These are phyloP conservation scores for Suillus bovinus DNA, from an alignment of 768 basidiomycete genomes.

Conservation along the genomic window DNA sequence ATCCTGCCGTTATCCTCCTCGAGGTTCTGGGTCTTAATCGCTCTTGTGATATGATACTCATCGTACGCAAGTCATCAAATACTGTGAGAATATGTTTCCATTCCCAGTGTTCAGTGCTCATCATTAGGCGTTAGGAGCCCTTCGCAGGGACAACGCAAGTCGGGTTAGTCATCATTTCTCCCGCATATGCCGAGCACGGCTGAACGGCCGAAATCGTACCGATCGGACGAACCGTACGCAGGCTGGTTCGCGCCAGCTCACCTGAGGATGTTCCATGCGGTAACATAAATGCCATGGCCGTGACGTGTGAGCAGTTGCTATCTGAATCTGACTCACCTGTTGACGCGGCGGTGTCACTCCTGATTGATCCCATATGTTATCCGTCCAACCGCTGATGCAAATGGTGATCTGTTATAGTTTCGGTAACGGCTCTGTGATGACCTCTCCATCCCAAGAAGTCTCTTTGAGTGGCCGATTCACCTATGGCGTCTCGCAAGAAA, in stretches of 20 bases:
- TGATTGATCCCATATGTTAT: neutral
- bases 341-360: neutral
- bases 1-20: neutral
- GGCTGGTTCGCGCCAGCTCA: slow-evolving; percentile 11
- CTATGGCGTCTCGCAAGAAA: neutral
- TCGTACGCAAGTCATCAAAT: neutral
- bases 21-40: neutral
- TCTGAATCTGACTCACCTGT: slow-evolving; percentile 27
- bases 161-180: neutral
- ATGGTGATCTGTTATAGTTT: neutral
- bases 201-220: neutral
- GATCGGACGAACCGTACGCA: neutral
- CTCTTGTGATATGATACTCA: neutral
- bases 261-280: slow-evolving; percentile 7
- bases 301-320: slow-evolving; percentile 36
- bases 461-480: neutral
- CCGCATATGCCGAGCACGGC: neutral
- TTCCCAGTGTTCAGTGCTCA: neutral
- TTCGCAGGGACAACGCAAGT: neutral
- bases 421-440: neutral
- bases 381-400: neutral
- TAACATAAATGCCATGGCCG: slow-evolving; percentile 1
- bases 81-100: slow-evolving; percentile 2
- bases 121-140: neutral
- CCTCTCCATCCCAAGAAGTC: neutral